Evolutionary conservation across 1,284 basidiomycete genomes (phyloP).

Genomic region (Papiliotrema laurentii): DNA sequence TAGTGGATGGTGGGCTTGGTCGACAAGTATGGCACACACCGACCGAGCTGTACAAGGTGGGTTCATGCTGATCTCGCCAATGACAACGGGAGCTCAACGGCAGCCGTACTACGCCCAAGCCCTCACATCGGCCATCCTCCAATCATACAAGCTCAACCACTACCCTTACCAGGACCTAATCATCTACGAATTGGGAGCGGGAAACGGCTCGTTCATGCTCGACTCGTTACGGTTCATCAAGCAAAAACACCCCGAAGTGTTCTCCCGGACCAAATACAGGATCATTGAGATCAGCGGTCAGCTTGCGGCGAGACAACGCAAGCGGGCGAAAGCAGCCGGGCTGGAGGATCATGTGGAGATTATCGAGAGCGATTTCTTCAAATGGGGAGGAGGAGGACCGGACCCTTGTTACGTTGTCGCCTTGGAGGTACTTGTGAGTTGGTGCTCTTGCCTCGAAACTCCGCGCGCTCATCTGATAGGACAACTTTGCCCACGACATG

Average conservation of each 20-base stretch:
- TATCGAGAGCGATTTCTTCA: slow-evolving; percentile 78
- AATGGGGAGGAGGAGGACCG: slow-evolving; percentile 68
- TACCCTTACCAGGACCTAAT: slow-evolving; percentile 94
- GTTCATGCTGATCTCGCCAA: slow-evolving; percentile 22
- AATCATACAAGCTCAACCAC: slow-evolving; percentile 87
- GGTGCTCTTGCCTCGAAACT: background rate
- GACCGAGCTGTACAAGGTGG: slow-evolving; percentile 92
- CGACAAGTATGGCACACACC: slow-evolving; percentile 98
- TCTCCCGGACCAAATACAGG: slow-evolving; percentile 72
- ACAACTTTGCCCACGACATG: slow-evolving; percentile 96
- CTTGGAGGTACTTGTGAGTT: slow-evolving; percentile 84
- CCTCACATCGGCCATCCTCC: slow-evolving; percentile 79
- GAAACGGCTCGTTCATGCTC: slow-evolving; percentile 88
- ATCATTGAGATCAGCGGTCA: slow-evolving; percentile 90
- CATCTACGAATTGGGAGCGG: slow-evolving; percentile 96
- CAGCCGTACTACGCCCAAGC: slow-evolving; percentile 93
- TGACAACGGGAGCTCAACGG: background rate
- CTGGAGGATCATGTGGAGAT: slow-evolving; percentile 65
- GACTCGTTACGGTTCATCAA: slow-evolving; percentile 80
- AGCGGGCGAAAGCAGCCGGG: slow-evolving; percentile 54
- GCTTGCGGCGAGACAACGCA: slow-evolving; percentile 67
- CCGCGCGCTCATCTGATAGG: slow-evolving; percentile 52
- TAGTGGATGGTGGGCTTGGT: slow-evolving; percentile 64
- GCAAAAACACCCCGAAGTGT: slow-evolving; percentile 80
- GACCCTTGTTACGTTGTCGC: slow-evolving; percentile 90